phyloP scores from a whole-genome alignment of 2,329 filamentous ascomycete species.

The Coniochaeta ligniaria region DNA sequence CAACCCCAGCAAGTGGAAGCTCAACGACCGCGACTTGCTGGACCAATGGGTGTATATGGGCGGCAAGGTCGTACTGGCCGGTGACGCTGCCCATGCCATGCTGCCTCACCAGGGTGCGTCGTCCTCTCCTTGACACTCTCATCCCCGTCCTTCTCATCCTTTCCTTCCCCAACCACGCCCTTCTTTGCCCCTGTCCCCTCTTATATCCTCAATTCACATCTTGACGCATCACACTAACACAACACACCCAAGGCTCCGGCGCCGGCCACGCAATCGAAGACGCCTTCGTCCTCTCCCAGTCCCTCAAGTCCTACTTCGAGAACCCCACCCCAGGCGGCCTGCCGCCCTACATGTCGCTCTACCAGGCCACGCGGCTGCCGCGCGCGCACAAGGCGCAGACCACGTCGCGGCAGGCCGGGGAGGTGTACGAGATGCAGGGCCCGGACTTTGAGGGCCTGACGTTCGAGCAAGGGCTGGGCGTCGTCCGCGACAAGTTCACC shows the following conservation, averaged over 20 bases:
- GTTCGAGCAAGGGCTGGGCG: slow-evolving; percentile 24
- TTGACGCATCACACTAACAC: not conserved
- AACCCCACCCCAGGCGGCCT: slow-evolving; percentile 9
- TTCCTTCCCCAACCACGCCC: not conserved
- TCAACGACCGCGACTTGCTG: slow-evolving; percentile 18
- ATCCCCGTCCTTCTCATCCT: not conserved
- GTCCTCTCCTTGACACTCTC: not conserved
- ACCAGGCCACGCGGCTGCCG: slow-evolving; percentile 24
- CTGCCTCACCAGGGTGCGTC: slow-evolving; percentile 30
- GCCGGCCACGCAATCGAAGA: slow-evolving; percentile 35
- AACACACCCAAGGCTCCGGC: slow-evolving; percentile 18
- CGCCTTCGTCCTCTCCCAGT: slow-evolving; percentile 20
- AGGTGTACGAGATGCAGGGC: slow-evolving; percentile 26
- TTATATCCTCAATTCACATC: not conserved
- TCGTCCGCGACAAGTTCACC: slow-evolving; percentile 34
- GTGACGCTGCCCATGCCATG: slow-evolving; percentile 42
- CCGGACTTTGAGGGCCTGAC: slow-evolving; percentile 21
- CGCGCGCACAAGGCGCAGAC: slow-evolving; percentile 23
- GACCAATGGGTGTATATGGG: slow-evolving; percentile 10
- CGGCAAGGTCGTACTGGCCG: slow-evolving; percentile 31
- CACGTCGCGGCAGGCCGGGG: slow-evolving; percentile 21
- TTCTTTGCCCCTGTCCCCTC: not conserved
- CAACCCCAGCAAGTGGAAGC: slow-evolving; percentile 14
- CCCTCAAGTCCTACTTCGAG: slow-evolving; percentile 14
- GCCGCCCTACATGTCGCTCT: slow-evolving; percentile 18